These are phyloP conservation scores for Thelephora terrestris DNA, from an alignment of 1,284 basidiomycete genomes.

Conservation along the genomic window DNA sequence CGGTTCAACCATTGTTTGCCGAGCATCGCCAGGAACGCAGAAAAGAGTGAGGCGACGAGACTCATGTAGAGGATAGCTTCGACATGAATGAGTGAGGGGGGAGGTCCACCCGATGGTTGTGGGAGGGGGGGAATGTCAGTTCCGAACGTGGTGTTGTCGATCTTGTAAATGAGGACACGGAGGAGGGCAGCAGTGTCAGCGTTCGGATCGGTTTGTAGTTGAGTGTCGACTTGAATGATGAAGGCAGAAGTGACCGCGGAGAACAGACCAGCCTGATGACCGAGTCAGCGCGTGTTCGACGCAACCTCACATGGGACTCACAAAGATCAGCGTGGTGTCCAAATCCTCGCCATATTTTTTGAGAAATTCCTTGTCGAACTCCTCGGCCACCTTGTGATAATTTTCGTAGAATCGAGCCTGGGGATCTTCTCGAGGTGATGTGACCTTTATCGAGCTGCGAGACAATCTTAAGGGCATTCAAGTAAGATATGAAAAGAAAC, in stretches of 20 bases:
- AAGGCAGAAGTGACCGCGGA: slow-evolving; percentile 9
- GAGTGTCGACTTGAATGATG: slow-evolving; percentile 3
- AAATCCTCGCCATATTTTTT: slow-evolving; percentile 6
- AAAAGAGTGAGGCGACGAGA: background rate
- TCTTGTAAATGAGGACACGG: background rate
- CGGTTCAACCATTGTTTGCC: background rate
- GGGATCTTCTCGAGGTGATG: too few relatives aligned
- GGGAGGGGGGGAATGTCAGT: background rate
- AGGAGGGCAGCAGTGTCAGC: slow-evolving; percentile 1
- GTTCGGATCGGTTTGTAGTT: slow-evolving; percentile 4
- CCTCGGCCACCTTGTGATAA: background rate
- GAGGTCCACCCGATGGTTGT: background rate
- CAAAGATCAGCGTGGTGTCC: too few relatives aligned
- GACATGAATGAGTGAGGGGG: background rate
- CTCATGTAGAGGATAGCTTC: background rate
- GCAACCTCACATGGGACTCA: background rate
- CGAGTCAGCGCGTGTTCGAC: background rate
- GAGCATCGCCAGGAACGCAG: too few relatives aligned
- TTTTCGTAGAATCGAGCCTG: background rate
- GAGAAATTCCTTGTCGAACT: background rate
- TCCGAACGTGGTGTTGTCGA: background rate
- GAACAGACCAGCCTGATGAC: slow-evolving; percentile 3
- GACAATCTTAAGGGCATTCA: too few relatives aligned
- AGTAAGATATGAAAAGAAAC: too few relatives aligned
- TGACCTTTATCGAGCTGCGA: too few relatives aligned